Base-by-base conservation (phyloP, 192 early-diverging fungal genomes). In the Coemansia sp. region DNA sequence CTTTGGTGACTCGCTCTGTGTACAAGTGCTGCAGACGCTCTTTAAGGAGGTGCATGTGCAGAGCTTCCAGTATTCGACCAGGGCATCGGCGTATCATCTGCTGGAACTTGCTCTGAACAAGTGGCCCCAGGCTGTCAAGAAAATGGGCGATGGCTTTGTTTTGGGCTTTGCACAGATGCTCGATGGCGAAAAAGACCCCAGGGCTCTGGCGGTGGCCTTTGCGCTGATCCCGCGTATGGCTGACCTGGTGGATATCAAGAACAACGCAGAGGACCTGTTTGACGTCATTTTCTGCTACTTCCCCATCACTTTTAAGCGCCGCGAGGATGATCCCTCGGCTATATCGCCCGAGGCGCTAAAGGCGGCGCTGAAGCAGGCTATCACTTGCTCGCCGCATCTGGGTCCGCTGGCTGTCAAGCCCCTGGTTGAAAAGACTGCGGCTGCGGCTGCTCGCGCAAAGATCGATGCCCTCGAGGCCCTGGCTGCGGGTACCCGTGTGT, bases 231-330 rank as follows among this genome's bases (percentile, higher is more conserved):
- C 80, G 35, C 66, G 46, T 22, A 87, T 99, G 38, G 81, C 86
- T 5, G 46, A 56, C 5, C 64, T 87, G 44, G 87, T 96, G 41
- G 90, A 97, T 55, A 87, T 91, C 35, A 77, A 83, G 15, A 63
- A 81, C 13, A 79, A 91, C 56, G 80, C 87, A 0, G 93, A 95
- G 79, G 93, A 94, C 57, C 59, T 99, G 34, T 98, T 98, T 65
- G 93, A 98, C 57, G 85, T 97, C 20, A 83, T 94, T 32, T 99
- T 97, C 50, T 98, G 95, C 77, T 99, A 99, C 77, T 99, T 99
- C 55, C 97, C 97, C 5, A 98, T 99, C 62, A 97, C 96, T 5
- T 99, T 99, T 65, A 89, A 90, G 74, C 87, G 93, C 14, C 88
- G 93, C 1, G 91, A 92, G 10, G 90, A 93, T 63, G 96, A 99